Percentiles rank a stretch among this genome's conserved stretches.
Conservation (phyloP, 805 yeast genomes). For the Lipomyces sp. region DNA sequence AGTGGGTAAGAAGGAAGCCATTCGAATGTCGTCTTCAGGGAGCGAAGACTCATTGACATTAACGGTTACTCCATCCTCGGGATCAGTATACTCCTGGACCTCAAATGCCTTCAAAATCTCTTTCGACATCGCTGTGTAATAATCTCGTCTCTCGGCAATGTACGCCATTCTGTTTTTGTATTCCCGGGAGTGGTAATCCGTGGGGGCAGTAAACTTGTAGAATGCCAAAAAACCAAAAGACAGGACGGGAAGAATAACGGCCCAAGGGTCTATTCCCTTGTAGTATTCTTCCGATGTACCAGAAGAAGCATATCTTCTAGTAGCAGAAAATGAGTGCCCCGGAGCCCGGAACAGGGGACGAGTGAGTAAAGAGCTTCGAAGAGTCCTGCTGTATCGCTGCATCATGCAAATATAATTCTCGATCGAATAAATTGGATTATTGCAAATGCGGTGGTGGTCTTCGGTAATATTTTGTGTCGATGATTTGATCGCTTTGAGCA, state of each 20-base stretch:
- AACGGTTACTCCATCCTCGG: not conserved
- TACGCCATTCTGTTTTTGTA: not conserved
- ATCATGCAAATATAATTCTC: not conserved
- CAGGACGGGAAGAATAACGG: not conserved
- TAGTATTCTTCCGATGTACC: not conserved
- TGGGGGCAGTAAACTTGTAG: not conserved
- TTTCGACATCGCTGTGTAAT: not conserved
- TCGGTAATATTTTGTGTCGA: not conserved
- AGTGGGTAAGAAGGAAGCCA: not conserved
- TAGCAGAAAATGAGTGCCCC: not conserved
- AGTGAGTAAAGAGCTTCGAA: not conserved
- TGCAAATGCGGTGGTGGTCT: not conserved
- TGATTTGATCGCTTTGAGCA: not conserved
- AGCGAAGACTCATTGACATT: not conserved
- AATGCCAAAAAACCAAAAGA: not conserved
- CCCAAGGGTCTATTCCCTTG: conserved; percentile 1
- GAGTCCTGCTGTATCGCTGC: not conserved
- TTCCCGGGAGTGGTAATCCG: not conserved
- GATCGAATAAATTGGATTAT: not conserved
- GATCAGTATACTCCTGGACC: conserved; percentile 3
- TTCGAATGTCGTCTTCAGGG: not conserved
- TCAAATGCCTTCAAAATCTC: conserved; percentile 1
- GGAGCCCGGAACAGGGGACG: not conserved
- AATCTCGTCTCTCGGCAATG: not conserved
- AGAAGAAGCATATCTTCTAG: not conserved